Evolutionary conservation across 192 early-diverging fungal genomes (phyloP).

Genomic region (Coemansia erecta): DNA sequence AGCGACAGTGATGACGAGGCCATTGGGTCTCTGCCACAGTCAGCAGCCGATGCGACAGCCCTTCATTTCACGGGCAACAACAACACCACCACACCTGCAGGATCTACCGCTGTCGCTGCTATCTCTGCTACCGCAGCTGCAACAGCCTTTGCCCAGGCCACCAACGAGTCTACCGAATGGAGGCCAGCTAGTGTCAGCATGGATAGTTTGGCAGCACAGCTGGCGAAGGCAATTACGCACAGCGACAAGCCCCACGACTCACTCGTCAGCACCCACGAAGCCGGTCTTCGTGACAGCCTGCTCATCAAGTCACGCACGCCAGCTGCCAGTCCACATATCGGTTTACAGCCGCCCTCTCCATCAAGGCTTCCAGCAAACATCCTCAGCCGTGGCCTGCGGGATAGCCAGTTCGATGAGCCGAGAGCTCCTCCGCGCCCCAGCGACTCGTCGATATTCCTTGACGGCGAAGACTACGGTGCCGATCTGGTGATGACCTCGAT

Average conservation of each 20-base stretch:
- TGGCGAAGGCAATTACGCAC: constrained; percentile 24
- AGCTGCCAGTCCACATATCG: neutral
- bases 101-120: neutral
- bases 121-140: neutral
- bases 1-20: constrained; percentile 33
- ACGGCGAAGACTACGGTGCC: constrained; percentile 1
- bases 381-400: no score
- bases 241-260: neutral
- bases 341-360: neutral
- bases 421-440: neutral
- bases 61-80: neutral
- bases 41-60: neutral
- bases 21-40: neutral
- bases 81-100: neutral
- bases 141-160: neutral
- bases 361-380: no score
- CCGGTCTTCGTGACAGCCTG: constrained; percentile 9
- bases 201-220: constrained; percentile 36
- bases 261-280: neutral
- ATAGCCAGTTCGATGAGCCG: constrained; percentile 3
- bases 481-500: neutral
- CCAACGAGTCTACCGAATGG: neutral
- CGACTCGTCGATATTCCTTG: constrained; percentile 3
- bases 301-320: neutral
- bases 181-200: constrained; percentile 33